phyloP scores from a whole-genome alignment of 2,329 filamentous ascomycete genomes.

The Alternaria postmessia region DNA sequence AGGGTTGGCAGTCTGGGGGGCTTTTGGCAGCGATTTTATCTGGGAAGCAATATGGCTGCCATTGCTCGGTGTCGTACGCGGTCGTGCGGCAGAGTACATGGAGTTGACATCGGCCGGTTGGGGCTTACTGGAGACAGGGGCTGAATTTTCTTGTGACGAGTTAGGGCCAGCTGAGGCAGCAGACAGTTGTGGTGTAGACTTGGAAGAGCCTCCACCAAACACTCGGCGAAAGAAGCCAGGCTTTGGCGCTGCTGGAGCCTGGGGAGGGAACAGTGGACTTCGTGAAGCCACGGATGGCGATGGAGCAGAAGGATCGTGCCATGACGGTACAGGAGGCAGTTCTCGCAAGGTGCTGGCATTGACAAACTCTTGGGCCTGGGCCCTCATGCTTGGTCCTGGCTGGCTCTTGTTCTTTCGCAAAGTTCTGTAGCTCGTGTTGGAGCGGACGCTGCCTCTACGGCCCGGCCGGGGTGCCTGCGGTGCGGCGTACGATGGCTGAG shows the following conservation, averaged over 20 bases:
- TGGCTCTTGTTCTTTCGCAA: slow-evolving; percentile 54
- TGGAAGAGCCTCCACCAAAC: slow-evolving; percentile 74
- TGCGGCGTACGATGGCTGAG: slow-evolving; percentile 49
- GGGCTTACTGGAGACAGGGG: slow-evolving; percentile 27
- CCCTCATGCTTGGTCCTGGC: slow-evolving; percentile 53
- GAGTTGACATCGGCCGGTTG: slow-evolving; percentile 40
- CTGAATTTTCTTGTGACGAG: slow-evolving; percentile 26
- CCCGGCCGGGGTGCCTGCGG: slow-evolving; percentile 56
- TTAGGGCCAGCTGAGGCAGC: slow-evolving; percentile 25
- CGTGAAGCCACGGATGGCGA: slow-evolving; percentile 62
- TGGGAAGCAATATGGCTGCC: slow-evolving; percentile 57
- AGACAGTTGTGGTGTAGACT: slow-evolving; percentile 52
- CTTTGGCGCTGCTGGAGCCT: slow-evolving; percentile 63
- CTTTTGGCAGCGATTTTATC: slow-evolving; percentile 53
- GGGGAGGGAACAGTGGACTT: slow-evolving; percentile 54
- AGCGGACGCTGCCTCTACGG: slow-evolving; percentile 67
- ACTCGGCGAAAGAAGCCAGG: slow-evolving; percentile 93
- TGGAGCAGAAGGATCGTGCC: slow-evolving; percentile 60
- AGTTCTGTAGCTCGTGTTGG: slow-evolving; percentile 59
- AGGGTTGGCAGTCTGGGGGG: slow-evolving; percentile 37
- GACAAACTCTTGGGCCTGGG: slow-evolving; percentile 59
- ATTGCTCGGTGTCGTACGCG: slow-evolving; percentile 52
- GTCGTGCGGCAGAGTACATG: slow-evolving; percentile 43
- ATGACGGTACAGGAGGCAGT: slow-evolving; percentile 55
- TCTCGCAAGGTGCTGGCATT: slow-evolving; percentile 55